These are phyloP conservation scores for Ustilago crameri DNA, from an alignment of 1,284 basidiomycete species.

Conservation along the genomic window DNA sequence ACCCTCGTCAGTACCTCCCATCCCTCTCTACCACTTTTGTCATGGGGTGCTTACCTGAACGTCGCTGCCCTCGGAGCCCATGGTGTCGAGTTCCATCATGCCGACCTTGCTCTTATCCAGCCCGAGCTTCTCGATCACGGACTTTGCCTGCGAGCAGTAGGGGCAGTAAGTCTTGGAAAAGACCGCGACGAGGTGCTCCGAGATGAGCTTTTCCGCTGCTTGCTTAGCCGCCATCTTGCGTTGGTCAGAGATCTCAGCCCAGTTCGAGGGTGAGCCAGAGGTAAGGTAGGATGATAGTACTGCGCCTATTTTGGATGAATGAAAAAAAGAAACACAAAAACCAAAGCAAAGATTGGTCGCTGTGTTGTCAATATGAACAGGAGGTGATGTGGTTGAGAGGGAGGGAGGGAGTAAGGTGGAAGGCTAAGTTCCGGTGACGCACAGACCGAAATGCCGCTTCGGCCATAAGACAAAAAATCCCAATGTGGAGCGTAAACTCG, in stretches of 20 bases:
- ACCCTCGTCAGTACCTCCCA: not conserved
- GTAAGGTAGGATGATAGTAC: slow-evolving; percentile 13
- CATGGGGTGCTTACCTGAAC: slow-evolving; percentile 54
- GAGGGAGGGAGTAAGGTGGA: too few species aligned
- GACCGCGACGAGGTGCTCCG: slow-evolving; percentile 65
- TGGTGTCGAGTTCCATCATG: slow-evolving; percentile 68
- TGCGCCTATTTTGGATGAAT: slow-evolving; percentile 31
- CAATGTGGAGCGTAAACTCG: too few species aligned
- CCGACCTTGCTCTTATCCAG: slow-evolving; percentile 62
- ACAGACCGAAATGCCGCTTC: too few species aligned
- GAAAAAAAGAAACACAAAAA: not conserved
- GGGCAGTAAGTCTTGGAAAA: slow-evolving; percentile 69
- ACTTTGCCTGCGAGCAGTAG: slow-evolving; percentile 67
- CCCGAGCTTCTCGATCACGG: slow-evolving; percentile 62
- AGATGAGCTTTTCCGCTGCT: slow-evolving; percentile 67
- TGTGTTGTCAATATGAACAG: not conserved
- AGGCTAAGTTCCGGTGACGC: too few species aligned
- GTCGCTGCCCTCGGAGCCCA: slow-evolving; percentile 61
- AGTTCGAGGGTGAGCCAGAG: slow-evolving; percentile 2
- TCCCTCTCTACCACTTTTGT: too few species aligned
- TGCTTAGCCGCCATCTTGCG: slow-evolving; percentile 66
- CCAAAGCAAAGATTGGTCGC: slow-evolving; percentile 1
- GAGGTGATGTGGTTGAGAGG: not conserved
- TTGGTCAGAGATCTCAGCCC: slow-evolving; percentile 3
- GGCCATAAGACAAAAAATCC: too few species aligned